These are phyloP conservation scores for Lyophyllum semitale DNA, from an alignment of 768 basidiomycete genomes.

Conservation along the genomic window DNA sequence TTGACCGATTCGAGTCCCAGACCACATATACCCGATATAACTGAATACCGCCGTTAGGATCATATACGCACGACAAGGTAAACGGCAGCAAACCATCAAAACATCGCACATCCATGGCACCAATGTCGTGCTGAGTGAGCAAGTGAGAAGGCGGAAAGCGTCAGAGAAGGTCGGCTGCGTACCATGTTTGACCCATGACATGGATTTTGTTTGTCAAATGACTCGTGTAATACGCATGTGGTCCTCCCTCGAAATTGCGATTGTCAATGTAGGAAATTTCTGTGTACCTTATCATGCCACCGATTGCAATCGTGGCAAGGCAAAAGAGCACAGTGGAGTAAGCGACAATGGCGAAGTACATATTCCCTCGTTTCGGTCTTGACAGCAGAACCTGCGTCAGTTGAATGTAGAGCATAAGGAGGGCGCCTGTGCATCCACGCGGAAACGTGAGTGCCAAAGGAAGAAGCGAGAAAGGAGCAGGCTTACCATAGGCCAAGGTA, in stretches of 20 bases:
- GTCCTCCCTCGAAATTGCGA: background rate
- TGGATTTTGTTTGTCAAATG: slow-evolving; percentile 14
- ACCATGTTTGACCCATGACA: slow-evolving; percentile 22
- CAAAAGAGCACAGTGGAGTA: slow-evolving; percentile 20
- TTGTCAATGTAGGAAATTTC: slow-evolving; percentile 19
- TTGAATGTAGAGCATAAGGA: slow-evolving; percentile 23
- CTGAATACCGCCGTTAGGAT: background rate
- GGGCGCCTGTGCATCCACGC: slow-evolving; percentile 11
- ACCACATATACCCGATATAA: slow-evolving; percentile 19
- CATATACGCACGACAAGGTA: background rate
- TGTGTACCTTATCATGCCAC: slow-evolving; percentile 18
- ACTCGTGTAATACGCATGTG: slow-evolving; percentile 3
- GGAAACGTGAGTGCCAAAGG: background rate
- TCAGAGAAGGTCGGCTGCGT: background rate
- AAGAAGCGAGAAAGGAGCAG: background rate
- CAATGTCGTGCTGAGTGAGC: slow-evolving; percentile 10
- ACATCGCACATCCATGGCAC: slow-evolving; percentile 23
- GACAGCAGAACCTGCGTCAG: slow-evolving; percentile 21
- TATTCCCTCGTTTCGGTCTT: slow-evolving; percentile 20
- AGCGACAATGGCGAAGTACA: slow-evolving; percentile 19
- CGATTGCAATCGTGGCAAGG: slow-evolving; percentile 19
- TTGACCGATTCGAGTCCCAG: slow-evolving; percentile 16
- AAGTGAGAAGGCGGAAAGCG: background rate
- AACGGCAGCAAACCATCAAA: slow-evolving; percentile 15
- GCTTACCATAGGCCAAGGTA: slow-evolving; percentile 20